A percentile compares a stretch with the other conserved stretches of the same genome.
phyloP scores from a whole-genome alignment of 23 red algal species.

The Gracilaria gracilis region DNA sequence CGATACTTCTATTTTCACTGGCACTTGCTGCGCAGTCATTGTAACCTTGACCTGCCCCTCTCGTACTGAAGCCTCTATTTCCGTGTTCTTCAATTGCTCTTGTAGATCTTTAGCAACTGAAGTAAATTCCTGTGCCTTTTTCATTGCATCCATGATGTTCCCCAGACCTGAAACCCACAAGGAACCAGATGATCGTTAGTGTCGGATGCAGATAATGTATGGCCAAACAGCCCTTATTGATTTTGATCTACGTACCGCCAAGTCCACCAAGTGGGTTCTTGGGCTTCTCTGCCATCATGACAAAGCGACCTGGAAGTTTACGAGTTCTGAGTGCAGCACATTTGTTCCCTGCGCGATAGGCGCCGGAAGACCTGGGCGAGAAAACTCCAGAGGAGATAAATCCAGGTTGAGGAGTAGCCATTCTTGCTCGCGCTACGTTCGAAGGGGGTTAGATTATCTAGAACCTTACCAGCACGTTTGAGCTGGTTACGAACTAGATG shows the following conservation, averaged over 20 bases:
- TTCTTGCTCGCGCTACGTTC: background rate
- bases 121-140: constrained; percentile 97
- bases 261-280: constrained; percentile 56
- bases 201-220: background rate
- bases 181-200: background rate
- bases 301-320: background rate
- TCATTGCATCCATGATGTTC: constrained; percentile 97
- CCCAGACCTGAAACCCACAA: constrained; percentile 37
- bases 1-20: constrained; percentile 76
- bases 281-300: constrained; percentile 48
- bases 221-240: too few relatives aligned
- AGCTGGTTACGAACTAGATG: too few relatives aligned
- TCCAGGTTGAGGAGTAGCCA: background rate
- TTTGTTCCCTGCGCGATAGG: background rate
- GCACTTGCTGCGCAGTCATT: constrained; percentile 86
- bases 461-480: too few relatives aligned
- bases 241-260: constrained; percentile 14
- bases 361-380: background rate
- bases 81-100: constrained; percentile 88
- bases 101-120: constrained; percentile 83
- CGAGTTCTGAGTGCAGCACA: background rate
- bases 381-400: background rate
- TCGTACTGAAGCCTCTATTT: constrained; percentile 78
- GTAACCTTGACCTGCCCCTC: constrained; percentile 83
- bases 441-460: too few relatives aligned